A percentile compares a stretch with the other conserved stretches of the same genome.
Conservation (phyloP, 1,284 basidiomycete species). For the Nidula niveotomentosa region DNA sequence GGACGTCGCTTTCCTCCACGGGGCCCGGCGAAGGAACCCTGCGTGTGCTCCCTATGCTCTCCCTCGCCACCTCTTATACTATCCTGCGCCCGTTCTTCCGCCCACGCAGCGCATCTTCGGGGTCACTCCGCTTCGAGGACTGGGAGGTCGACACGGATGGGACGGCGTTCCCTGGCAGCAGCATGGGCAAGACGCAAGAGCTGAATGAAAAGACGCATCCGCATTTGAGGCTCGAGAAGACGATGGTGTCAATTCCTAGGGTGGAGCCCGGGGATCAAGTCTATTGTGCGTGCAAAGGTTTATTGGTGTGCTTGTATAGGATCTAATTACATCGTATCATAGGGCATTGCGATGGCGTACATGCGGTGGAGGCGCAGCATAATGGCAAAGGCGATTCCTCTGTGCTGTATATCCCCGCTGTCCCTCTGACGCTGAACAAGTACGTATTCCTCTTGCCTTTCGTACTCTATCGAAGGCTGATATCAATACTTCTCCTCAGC, state of each 20-base stretch:
- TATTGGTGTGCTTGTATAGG: neutral
- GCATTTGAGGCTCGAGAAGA: slow-evolving; percentile 59
- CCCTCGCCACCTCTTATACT: slow-evolving; percentile 54
- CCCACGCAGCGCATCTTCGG: slow-evolving; percentile 17
- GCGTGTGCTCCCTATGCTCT: slow-evolving; percentile 30
- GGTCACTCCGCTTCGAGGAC: slow-evolving; percentile 41
- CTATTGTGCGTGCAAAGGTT: slow-evolving; percentile 47
- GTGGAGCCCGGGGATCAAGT: slow-evolving; percentile 77
- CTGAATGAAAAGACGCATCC: slow-evolving; percentile 66
- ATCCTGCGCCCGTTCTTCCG: slow-evolving; percentile 79
- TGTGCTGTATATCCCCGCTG: slow-evolving; percentile 80
- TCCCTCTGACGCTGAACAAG: slow-evolving; percentile 69
- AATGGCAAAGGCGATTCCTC: slow-evolving; percentile 64
- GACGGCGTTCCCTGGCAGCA: slow-evolving; percentile 61
- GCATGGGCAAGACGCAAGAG: slow-evolving; percentile 65
- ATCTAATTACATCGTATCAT: neutral
- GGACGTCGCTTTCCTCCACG: slow-evolving; percentile 67
- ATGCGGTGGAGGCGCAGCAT: slow-evolving; percentile 70
- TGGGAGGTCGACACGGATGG: slow-evolving; percentile 66
- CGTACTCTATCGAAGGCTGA: too few relatives aligned
- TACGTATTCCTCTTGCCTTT: slow-evolving; percentile 21
- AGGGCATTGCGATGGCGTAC: slow-evolving; percentile 71
- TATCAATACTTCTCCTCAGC: slow-evolving; percentile 24
- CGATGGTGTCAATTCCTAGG: slow-evolving; percentile 50
- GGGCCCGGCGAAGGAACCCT: slow-evolving; percentile 61